Evolutionary conservation across 2,329 filamentous ascomycete genomes (phyloP).

Genomic region (Zymoseptoria passerinii): DNA sequence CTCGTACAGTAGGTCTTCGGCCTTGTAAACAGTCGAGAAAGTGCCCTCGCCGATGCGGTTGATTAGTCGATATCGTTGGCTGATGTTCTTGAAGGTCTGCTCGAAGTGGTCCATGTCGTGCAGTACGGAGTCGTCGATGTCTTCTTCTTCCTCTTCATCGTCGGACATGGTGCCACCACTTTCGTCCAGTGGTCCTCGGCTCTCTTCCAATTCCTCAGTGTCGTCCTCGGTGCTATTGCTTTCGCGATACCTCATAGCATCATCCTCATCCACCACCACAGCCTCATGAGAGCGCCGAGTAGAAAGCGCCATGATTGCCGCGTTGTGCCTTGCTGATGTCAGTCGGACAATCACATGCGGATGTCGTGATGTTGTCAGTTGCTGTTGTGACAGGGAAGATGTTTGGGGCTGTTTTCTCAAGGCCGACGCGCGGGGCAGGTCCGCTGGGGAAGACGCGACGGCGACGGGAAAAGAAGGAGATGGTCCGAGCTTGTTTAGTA

Average conservation of each 20-base stretch:
- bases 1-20: conserved; percentile 82
- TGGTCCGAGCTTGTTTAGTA: background rate
- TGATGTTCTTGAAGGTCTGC: conserved; percentile 73
- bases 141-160: conserved; percentile 45
- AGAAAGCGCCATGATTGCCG: background rate
- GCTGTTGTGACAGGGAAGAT: background rate
- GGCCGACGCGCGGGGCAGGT: background rate
- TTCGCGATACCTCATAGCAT: conserved; percentile 13
- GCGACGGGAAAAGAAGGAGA: background rate
- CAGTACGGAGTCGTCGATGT: conserved; percentile 59
- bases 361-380: background rate
- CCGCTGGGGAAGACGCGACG: conserved; percentile 1
- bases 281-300: conserved; percentile 9
- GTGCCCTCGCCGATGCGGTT: conserved; percentile 98
- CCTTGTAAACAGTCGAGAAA: conserved; percentile 98
- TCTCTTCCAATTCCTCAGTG: conserved; percentile 39
- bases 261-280: conserved; percentile 18
- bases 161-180: conserved; percentile 45
- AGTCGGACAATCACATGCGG: background rate
- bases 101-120: conserved; percentile 85
- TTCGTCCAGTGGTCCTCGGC: conserved; percentile 42
- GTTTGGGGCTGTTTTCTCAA: background rate
- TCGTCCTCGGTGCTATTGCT: conserved; percentile 28
- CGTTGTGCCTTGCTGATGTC: background rate
- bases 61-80: conserved; percentile 76